Base-by-base conservation (phyloP, 2,329 filamentous ascomycete genomes). In the Monosporascus ibericus region DNA sequence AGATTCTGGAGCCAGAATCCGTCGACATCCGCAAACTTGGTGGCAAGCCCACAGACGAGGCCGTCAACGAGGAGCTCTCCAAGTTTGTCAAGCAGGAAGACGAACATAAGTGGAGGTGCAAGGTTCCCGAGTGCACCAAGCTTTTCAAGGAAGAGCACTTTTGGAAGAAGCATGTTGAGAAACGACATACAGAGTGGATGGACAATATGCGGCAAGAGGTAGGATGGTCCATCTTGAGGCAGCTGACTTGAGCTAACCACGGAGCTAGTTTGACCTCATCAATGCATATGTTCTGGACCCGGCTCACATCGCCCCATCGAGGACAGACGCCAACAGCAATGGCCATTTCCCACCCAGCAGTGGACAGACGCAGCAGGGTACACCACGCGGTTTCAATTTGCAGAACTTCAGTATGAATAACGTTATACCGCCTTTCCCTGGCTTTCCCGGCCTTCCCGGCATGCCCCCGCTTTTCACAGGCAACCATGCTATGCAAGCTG, bases 51-150 rank as follows among this genome's bases (percentile, higher is more conserved):
- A 75, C 90, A 0, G 90, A 96, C 4, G 91, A 96, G 58, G 91
- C 89, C 1, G 65, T 96, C 6, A 85, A 91, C 57, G 91, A 95
- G 40, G 94, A 99, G 68, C 75, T 97, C 39, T 69, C 74, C 59
- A 96, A 95, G 70, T 89, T 84, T 63, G 90, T 97, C 57, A 96
- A 96, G 74, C 92, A 97, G 71, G 94, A 99, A 69, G 95, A 99
- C 62, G 92, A 96, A 69, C 87, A 92, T 64, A 97, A 97, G 68
- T 99, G 87, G 78, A 85, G 95, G 55, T 99, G 94, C 79, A 95
- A 94, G 70, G 92, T 95, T 4, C 92, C 92, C 1, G 92, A 96
- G 39, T 99, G 94, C 71, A 87, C 88, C 11, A 99, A 99, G 72
- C 76, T 99, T 7, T 99, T 99, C 79, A 97, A 97, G 70, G 94